Base-by-base conservation (phyloP, 495 filamentous ascomycete species). In the Hypoxylon lienhwacheense region DNA sequence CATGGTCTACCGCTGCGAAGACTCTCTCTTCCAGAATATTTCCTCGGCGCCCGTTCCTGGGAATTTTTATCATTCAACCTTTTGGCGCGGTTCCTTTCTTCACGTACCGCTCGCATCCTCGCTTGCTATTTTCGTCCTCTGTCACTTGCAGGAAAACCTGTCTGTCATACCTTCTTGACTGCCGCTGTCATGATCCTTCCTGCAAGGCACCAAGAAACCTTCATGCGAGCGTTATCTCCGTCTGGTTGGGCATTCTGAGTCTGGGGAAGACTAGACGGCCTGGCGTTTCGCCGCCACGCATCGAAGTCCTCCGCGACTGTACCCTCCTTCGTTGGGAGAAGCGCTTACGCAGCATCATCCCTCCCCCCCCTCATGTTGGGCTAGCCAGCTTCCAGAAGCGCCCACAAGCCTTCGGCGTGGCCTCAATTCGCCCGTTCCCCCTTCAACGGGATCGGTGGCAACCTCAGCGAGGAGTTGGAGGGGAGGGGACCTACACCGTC, bases 111-210 rank as follows among this genome's bases (percentile, higher is more conserved):
- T 7, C 34, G 14, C 36, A 24, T 3, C 25, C 19, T 16, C 26
- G 10, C 41, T 8, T 42, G 12, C 41, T 55, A 55, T 55, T 55
- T 55, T 37, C 22, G 17, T 51, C 46, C 39, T 20, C 39, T 34
- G 52, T 61, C 51, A 61, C 57, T 47, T 55, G 57, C 57, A 55
- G 50, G n/a, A 51, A n/a, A 35, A 61, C 51, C 46, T 51, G 12
- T 21, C 51, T 42, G 51, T 52, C 46, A 45, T 54, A 41, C 56
- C 35, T 45, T 49, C 26, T 22, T 10, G 26, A 8, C 45, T 47
- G 10, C 34, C 24, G 31, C 34, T 35, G 33, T 50, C 41, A 21
- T 52, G 33, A 55, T 55, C 57, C 57, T 61, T 47, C 47, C 57
- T 55, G 51, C 51, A 61, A 55, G 50, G 46, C 42, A 51, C 45